These are phyloP conservation scores for Puccinia coronata DNA, from an alignment of 1,284 basidiomycete genomes.

Conservation along the genomic window DNA sequence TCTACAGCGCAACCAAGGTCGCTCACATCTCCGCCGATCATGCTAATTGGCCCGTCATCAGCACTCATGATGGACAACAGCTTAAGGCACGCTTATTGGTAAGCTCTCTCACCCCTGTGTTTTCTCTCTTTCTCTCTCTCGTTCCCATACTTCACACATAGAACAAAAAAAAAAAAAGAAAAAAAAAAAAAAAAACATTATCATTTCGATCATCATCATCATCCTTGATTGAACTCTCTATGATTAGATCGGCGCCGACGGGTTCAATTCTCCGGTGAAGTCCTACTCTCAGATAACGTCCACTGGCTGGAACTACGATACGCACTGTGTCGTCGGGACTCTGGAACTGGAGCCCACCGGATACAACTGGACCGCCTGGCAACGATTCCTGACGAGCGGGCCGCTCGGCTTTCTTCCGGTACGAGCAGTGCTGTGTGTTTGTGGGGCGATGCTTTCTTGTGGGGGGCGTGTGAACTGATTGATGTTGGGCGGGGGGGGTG, in stretches of 20 bases:
- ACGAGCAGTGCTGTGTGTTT: no score
- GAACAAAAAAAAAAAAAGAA: no score
- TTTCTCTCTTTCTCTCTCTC: not conserved
- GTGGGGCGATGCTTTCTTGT: not conserved
- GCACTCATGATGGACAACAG: constrained; percentile 67
- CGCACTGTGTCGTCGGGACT: constrained; percentile 87
- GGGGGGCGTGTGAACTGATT: not conserved
- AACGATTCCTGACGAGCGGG: constrained; percentile 91
- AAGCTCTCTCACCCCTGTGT: constrained; percentile 53
- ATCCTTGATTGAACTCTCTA: constrained; percentile 50
- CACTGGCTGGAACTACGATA: constrained; percentile 88
- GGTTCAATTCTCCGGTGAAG: constrained; percentile 89
- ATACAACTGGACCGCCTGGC: constrained; percentile 71
- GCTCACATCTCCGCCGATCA: constrained; percentile 53
- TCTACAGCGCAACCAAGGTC: constrained; percentile 55
- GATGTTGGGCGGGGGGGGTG: not conserved
- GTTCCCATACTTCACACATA: no score
- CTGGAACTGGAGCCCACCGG: constrained; percentile 66
- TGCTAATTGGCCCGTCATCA: constrained; percentile 70
- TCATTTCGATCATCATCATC: not conserved
- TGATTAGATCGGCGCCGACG: constrained; percentile 92
- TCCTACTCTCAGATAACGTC: constrained; percentile 81
- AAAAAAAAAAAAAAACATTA: no score
- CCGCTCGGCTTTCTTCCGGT: constrained; percentile 88
- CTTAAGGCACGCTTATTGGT: constrained; percentile 74